Base-by-base conservation (phyloP, 2,329 filamentous ascomycete genomes). In the Aspergillus candidus region DNA sequence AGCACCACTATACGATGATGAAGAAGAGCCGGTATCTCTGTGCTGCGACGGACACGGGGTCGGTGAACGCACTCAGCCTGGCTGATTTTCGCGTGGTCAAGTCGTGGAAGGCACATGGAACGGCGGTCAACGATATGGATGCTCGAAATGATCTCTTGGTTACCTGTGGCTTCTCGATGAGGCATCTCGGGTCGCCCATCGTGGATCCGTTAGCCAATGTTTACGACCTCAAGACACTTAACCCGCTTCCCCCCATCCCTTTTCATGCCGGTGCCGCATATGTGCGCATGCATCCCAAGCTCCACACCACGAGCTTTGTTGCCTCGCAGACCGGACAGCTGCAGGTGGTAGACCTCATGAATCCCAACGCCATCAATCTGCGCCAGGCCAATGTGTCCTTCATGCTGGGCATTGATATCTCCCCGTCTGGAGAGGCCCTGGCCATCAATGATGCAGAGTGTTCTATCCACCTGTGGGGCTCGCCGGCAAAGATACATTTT, bases 41-140 rank as follows among this genome's bases (percentile, higher is more conserved):
- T 68, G 91, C 89, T 11, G 93, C 91, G 7, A 94, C 90, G 0
- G 81, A 83, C 51, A 83, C 75, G 35, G 93, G 93, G 35, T 79
- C 80, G 13, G 84, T 98, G 38, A 84, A 97, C 66, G 83, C 96
- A 27, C 75, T 98, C 15, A 91, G 95, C 60, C 80, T 90, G 1
- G 73, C 80, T 43, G 87, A 77, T 44, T 86, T 94, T 59, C 78
- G 80, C 34, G 77, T 95, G 4, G 74, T 93, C 54, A 94, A 91
- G 63, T 81, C 80, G 10, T 98, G 93, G 86, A 88, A 88, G 62
- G 89, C 91, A 0, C 93, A 98, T 61, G 84, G 84, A 1, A 86
- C 88, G 7, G 80, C 83, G 40, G 87, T 98, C 62, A 95, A 88
- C 65, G 91, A 97, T 64, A 96, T 98, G 87, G 93, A 98, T 70